These are phyloP conservation scores for Cymbomonas tetramitiformis DNA, from an alignment of 139 green algal species.

Conservation along the genomic window DNA sequence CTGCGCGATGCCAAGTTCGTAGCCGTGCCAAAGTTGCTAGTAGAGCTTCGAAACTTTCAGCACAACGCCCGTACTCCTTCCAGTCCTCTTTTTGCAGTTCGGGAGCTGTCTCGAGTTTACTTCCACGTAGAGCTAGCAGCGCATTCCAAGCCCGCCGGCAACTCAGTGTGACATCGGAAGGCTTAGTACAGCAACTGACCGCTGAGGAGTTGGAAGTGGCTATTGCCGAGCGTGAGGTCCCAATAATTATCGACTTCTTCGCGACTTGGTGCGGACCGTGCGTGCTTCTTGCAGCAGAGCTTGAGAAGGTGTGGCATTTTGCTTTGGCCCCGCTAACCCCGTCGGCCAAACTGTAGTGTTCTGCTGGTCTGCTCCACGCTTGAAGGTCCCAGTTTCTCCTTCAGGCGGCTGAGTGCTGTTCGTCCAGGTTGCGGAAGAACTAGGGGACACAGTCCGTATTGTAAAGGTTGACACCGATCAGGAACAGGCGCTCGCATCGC, in stretches of 20 bases:
- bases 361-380: no score
- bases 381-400: not conserved
- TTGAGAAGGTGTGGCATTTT: slow-evolving; percentile 59
- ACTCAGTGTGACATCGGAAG: no score
- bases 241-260: slow-evolving; percentile 84
- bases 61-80: no score
- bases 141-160: no score
- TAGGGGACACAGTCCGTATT: slow-evolving; percentile 55
- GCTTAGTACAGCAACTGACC: slow-evolving; percentile 29
- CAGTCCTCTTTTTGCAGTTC: no score
- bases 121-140: no score
- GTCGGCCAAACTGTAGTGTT: no score
- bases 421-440: slow-evolving; percentile 32
- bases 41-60: no score
- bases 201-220: slow-evolving; percentile 65
- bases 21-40: no score
- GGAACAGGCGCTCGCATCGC: slow-evolving; percentile 52
- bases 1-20: no score
- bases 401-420: slow-evolving; percentile 25
- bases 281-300: slow-evolving; percentile 47
- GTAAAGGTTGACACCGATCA: slow-evolving; percentile 85
- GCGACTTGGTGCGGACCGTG: slow-evolving; percentile 64
- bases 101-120: no score
- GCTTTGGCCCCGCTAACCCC: no score
- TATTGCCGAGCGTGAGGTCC: slow-evolving; percentile 45